Percentiles rank a stretch among this genome's conserved stretches.
Evolutionary conservation across 441 rosid genomes (phyloP).

Genomic region (Adansonia grandidieri): DNA sequence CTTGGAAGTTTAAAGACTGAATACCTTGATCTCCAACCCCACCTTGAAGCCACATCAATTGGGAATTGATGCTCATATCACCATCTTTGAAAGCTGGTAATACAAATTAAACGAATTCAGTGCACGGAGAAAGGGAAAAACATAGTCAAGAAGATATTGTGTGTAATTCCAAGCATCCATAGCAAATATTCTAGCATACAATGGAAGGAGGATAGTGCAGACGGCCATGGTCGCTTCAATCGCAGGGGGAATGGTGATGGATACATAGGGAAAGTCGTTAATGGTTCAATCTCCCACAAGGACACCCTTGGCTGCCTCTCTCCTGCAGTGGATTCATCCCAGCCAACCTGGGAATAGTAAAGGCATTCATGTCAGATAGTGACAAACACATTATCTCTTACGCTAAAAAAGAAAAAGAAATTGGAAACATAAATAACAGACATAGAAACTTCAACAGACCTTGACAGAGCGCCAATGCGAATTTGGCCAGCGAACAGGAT

Average conservation of each 20-base stretch:
- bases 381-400: not conserved
- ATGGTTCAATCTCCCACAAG: conserved; percentile 95
- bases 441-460: conserved; percentile 40
- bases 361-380: not conserved
- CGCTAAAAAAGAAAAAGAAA: no score
- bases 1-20: conserved; percentile 72
- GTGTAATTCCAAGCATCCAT: conserved; percentile 21
- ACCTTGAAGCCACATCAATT: conserved; percentile 79
- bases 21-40: conserved; percentile 70
- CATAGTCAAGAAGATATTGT: not conserved
- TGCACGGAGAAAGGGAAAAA: no score
- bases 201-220: conserved; percentile 69
- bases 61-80: conserved; percentile 68
- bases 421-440: not conserved
- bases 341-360: conserved; percentile 80
- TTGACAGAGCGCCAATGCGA: conserved; percentile 83
- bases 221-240: conserved; percentile 95
- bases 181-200: conserved; percentile 45
- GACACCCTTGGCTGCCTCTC: conserved; percentile 98
- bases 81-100: conserved; percentile 69
- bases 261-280: conserved; percentile 95
- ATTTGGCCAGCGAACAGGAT: conserved; percentile 61
- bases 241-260: conserved; percentile 90
- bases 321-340: conserved; percentile 99
- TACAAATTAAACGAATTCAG: conserved; percentile 16